phyloP scores from a whole-genome alignment of 2,329 filamentous ascomycete genomes.

The Exophiala lecanii-corni region DNA sequence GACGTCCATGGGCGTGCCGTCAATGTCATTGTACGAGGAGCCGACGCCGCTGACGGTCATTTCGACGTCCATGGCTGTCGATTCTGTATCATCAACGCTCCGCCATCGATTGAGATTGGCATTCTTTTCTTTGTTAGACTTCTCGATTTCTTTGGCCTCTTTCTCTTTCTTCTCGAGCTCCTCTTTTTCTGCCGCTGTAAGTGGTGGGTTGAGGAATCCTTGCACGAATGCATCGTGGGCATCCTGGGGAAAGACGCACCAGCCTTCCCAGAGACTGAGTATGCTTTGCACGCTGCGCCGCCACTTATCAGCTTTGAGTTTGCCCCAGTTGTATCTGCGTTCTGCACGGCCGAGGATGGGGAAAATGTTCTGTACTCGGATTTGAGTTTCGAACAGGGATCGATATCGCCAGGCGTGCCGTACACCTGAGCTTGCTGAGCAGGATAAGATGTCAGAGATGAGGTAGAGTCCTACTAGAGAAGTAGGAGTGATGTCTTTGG shows the following conservation, averaged over 20 bases:
- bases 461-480: constrained; percentile 79
- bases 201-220: constrained; percentile 67
- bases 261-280: constrained; percentile 63
- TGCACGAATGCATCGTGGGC: constrained; percentile 67
- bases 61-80: constrained; percentile 3
- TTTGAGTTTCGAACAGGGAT: constrained; percentile 68
- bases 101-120: constrained; percentile 14
- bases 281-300: constrained; percentile 68
- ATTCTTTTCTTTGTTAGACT: constrained; percentile 8
- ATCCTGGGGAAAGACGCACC: constrained; percentile 65
- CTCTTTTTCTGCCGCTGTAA: constrained; percentile 44
- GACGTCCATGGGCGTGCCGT: constrained; percentile 22
- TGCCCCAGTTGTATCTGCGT: constrained; percentile 70
- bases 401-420: constrained; percentile 84
- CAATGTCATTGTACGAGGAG: constrained; percentile 7
- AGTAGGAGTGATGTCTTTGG: constrained; percentile 63
- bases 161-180: constrained; percentile 37
- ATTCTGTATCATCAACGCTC: constrained; percentile 13
- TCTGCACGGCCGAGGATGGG: constrained; percentile 70
- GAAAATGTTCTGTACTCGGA: constrained; percentile 66
- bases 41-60: constrained; percentile 26
- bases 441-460: constrained; percentile 73
- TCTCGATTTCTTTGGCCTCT: constrained; percentile 27
- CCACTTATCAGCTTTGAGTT: constrained; percentile 78
- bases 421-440: constrained; percentile 68